Evolutionary conservation across 441 rosid species (phyloP).

Genomic region (Gossypium laxum): DNA sequence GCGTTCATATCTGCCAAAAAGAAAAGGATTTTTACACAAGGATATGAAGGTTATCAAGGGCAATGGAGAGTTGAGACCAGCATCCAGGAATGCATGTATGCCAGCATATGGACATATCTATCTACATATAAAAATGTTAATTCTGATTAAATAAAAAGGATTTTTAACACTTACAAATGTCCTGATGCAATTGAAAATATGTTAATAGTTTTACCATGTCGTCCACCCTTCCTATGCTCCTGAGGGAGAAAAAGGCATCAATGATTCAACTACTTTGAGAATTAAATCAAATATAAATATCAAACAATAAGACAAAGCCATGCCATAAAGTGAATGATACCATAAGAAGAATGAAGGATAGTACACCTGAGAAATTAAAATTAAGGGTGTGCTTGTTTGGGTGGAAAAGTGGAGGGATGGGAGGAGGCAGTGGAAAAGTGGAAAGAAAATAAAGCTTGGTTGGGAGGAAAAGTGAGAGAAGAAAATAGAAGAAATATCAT

Average conservation of each 20-base stretch:
- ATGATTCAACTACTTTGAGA: conserved; percentile 7
- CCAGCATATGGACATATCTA: not conserved
- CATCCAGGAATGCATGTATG: not conserved
- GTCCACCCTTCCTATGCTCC: conserved; percentile 63
- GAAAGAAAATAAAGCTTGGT: too few species aligned
- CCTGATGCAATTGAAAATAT: conserved; percentile 97
- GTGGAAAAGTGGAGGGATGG: too few species aligned
- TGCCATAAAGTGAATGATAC: not conserved
- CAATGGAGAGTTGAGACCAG: too few species aligned
- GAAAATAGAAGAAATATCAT: too few species aligned
- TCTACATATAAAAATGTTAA: not conserved
- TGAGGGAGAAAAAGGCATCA: conserved; percentile 24
- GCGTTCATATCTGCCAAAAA: conserved; percentile 74
- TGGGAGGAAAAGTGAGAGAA: too few species aligned
- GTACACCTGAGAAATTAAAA: not conserved
- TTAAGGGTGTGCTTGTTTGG: too few species aligned
- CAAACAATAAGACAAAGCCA: not conserved
- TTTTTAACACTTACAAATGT: conserved; percentile 67
- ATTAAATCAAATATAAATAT: not conserved
- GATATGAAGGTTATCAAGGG: not conserved
- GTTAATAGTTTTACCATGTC: conserved; percentile 74
- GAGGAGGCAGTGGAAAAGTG: too few species aligned
- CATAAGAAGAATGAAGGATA: not conserved
- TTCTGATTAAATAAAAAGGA: conserved; percentile 6
- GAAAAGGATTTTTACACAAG: not conserved